Evolutionary conservation across 2,329 filamentous ascomycete species (phyloP).

Genomic region (Clonostachys sp.): DNA sequence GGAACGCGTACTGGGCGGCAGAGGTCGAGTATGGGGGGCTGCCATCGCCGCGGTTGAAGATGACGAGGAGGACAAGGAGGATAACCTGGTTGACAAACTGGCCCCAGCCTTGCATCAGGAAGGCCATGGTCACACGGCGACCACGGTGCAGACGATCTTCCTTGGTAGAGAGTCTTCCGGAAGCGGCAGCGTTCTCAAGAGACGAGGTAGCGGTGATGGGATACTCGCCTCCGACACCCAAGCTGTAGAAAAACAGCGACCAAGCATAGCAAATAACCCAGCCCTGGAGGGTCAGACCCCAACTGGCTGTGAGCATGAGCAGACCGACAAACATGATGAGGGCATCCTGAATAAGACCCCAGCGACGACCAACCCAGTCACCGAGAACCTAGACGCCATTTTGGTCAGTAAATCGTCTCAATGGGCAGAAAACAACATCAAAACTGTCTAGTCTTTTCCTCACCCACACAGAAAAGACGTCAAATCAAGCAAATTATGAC

Average conservation of each 20-base stretch:
- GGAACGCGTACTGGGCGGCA: conserved; percentile 87
- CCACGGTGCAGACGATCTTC: conserved; percentile 94
- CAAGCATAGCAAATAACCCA: conserved; percentile 98
- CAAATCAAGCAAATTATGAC: neutral
- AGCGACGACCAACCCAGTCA: conserved; percentile 82
- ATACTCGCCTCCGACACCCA: conserved; percentile 79
- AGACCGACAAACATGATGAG: conserved; percentile 90
- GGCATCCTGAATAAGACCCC: conserved; percentile 94
- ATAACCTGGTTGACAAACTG: conserved; percentile 92
- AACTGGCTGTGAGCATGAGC: conserved; percentile 84
- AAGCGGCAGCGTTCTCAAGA: conserved; percentile 85
- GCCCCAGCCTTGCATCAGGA: conserved; percentile 98
- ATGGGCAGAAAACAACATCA: too few relatives aligned
- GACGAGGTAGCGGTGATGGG: conserved; percentile 95
- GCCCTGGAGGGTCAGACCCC: conserved; percentile 81
- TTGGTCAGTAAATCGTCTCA: too few relatives aligned
- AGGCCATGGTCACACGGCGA: conserved; percentile 90
- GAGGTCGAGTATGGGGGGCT: conserved; percentile 72
- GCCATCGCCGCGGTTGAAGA: conserved; percentile 77
- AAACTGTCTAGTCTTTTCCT: too few relatives aligned
- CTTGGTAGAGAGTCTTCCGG: conserved; percentile 82
- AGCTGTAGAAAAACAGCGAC: conserved; percentile 76
- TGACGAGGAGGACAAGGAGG: conserved; percentile 79
- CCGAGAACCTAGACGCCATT: conserved; percentile 42
- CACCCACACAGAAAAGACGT: neutral